Conservation (phyloP, 2,329 filamentous ascomycete genomes). For the Aspergillus fumigatus region DNA sequence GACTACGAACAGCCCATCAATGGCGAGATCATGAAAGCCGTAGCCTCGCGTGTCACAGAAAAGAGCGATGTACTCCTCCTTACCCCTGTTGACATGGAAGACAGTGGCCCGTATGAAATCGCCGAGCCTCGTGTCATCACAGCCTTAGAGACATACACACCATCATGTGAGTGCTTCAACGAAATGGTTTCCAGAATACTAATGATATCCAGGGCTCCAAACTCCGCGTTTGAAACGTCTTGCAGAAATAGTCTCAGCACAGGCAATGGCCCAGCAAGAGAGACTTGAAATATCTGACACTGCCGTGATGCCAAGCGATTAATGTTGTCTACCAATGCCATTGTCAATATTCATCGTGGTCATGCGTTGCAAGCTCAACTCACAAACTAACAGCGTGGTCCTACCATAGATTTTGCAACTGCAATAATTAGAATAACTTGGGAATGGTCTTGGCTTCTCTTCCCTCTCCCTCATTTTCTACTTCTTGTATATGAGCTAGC, state of each 20-base stretch:
- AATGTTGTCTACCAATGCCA: constrained; percentile 23
- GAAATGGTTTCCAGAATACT: constrained; percentile 6
- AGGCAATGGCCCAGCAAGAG: constrained; percentile 93
- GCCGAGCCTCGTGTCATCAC: constrained; percentile 94
- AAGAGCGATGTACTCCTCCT: constrained; percentile 95
- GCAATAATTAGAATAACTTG: background rate
- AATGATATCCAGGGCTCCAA: constrained; percentile 70
- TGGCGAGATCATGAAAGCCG: constrained; percentile 99
- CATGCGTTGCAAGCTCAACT: background rate
- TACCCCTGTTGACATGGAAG: constrained; percentile 96
- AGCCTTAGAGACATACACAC: constrained; percentile 94
- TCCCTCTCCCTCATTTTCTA: background rate
- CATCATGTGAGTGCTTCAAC: constrained; percentile 70
- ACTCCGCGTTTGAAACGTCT: constrained; percentile 90
- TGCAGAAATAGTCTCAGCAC: constrained; percentile 95
- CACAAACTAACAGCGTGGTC: background rate
- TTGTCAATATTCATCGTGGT: background rate
- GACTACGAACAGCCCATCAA: constrained; percentile 99
- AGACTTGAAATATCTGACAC: constrained; percentile 57
- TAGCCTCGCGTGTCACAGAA: constrained; percentile 92
- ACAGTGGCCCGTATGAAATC: constrained; percentile 97
- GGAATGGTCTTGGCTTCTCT: background rate
- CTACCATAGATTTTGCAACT: background rate
- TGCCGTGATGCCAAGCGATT: constrained; percentile 23
- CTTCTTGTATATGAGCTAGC: background rate